These are phyloP conservation scores for Ormosia emarginata DNA, from an alignment of 306 rosid species.

Conservation along the genomic window DNA sequence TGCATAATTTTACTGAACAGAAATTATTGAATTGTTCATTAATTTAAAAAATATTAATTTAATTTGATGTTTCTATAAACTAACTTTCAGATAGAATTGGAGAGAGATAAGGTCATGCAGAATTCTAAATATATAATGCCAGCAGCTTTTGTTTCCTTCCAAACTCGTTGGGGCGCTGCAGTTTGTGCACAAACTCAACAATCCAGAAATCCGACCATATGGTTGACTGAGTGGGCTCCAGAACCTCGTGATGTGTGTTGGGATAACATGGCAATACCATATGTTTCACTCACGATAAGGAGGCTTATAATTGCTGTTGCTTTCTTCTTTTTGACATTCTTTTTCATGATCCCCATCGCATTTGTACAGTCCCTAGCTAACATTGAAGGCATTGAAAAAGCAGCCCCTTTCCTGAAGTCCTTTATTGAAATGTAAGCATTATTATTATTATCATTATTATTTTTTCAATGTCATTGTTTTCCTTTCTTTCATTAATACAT, in stretches of 20 bases:
- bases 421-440: slow-evolving; percentile 70
- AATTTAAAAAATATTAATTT: background rate
- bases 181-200: slow-evolving; percentile 98
- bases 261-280: slow-evolving; percentile 95
- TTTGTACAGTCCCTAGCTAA: slow-evolving; percentile 94
- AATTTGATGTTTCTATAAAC: slow-evolving; percentile 7
- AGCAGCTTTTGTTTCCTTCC: slow-evolving; percentile 92
- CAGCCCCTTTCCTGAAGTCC: slow-evolving; percentile 67
- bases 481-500: background rate
- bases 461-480: background rate
- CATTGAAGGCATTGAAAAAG: slow-evolving; percentile 86
- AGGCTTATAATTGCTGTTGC: slow-evolving; percentile 80
- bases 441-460: background rate
- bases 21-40: slow-evolving; percentile 1
- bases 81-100: slow-evolving; percentile 60
- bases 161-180: slow-evolving; percentile 92
- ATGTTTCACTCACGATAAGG: slow-evolving; percentile 83
- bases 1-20: background rate
- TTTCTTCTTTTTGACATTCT: slow-evolving; percentile 96
- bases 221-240: slow-evolving; percentile 99
- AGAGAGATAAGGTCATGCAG: slow-evolving; percentile 52
- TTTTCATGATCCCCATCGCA: slow-evolving; percentile 98
- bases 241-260: slow-evolving; percentile 93
- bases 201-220: slow-evolving; percentile 76
- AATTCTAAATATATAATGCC: slow-evolving; percentile 68